Evolutionary conservation across 495 filamentous ascomycete species (phyloP).

Genomic region (Penicillium maclennaniae): DNA sequence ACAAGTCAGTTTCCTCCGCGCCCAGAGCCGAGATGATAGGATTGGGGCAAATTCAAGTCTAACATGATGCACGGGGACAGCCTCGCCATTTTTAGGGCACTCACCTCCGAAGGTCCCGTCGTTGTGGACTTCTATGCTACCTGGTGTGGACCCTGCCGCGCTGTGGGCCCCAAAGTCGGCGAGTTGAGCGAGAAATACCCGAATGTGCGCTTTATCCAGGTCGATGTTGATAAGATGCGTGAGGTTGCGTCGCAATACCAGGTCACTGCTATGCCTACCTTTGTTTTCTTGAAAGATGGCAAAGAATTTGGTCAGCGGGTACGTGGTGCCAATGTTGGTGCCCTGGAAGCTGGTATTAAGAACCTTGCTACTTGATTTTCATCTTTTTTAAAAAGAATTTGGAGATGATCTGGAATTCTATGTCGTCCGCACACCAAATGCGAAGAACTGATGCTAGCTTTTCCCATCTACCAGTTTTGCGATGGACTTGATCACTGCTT

Average conservation of each 20-base stretch:
- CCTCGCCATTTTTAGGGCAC: conserved; percentile 30
- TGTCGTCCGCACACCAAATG: not conserved
- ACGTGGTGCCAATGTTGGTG: conserved; percentile 67
- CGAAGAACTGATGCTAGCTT: no score
- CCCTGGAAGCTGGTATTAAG: conserved; percentile 45
- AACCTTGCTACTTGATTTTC: conserved; percentile 23
- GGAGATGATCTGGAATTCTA: not conserved
- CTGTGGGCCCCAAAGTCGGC: conserved; percentile 25
- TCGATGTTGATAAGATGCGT: conserved; percentile 80
- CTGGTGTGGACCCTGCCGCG: conserved; percentile 29
- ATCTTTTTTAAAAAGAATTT: not conserved
- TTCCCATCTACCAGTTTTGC: no score
- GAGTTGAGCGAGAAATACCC: conserved; percentile 38
- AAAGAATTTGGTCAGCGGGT: conserved; percentile 55
- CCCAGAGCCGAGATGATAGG: not conserved
- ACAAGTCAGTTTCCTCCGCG: conserved; percentile 19
- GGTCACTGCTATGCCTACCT: conserved; percentile 89
- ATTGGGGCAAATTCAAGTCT: not conserved
- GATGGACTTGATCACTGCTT: no score
- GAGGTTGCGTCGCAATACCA: conserved; percentile 66
- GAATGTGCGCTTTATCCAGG: conserved; percentile 69
- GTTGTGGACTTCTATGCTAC: conserved; percentile 31
- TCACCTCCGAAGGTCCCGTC: conserved; percentile 22
- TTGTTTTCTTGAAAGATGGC: conserved; percentile 73
- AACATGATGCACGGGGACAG: conserved; percentile 10